Percentiles rank a stretch among this genome's conserved stretches.
These are phyloP conservation scores for Paramyrothecium roridum DNA, from an alignment of 2,329 filamentous ascomycete species.

Conservation along the genomic window DNA sequence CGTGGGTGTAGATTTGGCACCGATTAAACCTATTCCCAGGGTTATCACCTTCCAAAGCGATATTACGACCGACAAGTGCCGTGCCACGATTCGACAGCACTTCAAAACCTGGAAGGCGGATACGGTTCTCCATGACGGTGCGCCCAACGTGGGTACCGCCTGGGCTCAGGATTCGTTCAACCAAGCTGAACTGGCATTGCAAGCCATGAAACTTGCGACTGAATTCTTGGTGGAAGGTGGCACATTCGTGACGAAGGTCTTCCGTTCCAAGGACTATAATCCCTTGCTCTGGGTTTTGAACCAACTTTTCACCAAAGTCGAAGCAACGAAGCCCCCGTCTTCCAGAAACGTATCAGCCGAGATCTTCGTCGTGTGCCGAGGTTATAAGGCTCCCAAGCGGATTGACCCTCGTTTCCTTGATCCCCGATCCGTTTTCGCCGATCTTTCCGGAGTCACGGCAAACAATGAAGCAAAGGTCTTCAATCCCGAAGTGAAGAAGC, in stretches of 20 bases:
- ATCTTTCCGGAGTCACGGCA: conserved; percentile 77
- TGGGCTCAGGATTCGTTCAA: conserved; percentile 99
- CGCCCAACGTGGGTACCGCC: conserved; percentile 94
- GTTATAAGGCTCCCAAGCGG: conserved; percentile 91
- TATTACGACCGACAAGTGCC: conserved; percentile 95
- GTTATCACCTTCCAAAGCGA: conserved; percentile 96
- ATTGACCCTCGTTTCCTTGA: conserved; percentile 93
- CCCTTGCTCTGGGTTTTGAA: conserved; percentile 96
- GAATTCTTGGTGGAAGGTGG: conserved; percentile 89
- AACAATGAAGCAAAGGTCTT: conserved; percentile 99
- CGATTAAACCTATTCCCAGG: conserved; percentile 92
- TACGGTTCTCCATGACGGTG: conserved; percentile 92
- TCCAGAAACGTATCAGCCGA: conserved; percentile 96
- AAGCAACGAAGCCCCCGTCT: conserved; percentile 95
- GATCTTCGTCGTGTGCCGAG: conserved; percentile 96
- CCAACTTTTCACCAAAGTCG: conserved; percentile 90
- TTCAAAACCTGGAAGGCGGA: conserved; percentile 97
- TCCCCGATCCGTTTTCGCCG: conserved; percentile 84
- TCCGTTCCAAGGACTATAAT: conserved; percentile 96
- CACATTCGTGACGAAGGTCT: conserved; percentile 96
- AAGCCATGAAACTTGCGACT: conserved; percentile 88
- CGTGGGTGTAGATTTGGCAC: conserved; percentile 87
- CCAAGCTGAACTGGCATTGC: conserved; percentile 87
- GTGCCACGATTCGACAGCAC: conserved; percentile 82
- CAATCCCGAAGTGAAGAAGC: conserved; percentile 95